These are phyloP conservation scores for Hsuehochloa calcarea DNA, from an alignment of 176 grass and related monocot genomes.

Conservation along the genomic window DNA sequence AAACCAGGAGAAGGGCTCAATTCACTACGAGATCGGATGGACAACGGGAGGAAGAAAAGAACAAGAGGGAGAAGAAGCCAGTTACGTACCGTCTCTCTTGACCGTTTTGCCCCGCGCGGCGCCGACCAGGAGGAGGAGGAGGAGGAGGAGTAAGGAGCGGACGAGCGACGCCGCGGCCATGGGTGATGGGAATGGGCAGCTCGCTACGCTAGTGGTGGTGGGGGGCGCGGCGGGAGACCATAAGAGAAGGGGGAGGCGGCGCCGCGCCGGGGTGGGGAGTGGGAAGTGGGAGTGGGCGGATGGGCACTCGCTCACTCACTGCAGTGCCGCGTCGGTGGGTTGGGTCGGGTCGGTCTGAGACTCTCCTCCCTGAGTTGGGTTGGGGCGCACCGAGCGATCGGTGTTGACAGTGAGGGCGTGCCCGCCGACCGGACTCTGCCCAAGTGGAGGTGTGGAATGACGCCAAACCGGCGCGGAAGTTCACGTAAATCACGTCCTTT, in stretches of 20 bases:
- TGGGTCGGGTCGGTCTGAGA: background rate
- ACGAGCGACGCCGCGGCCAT: constrained; percentile 33
- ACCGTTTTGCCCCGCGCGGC: constrained; percentile 72
- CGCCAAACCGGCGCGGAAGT: constrained; percentile 10
- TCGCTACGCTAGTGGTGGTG: constrained; percentile 3
- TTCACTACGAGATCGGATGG: constrained; percentile 3
- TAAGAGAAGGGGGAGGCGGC: constrained; percentile 14
- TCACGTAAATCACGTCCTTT: background rate
- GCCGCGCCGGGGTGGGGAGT: background rate
- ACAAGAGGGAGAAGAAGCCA: background rate
- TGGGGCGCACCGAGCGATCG: constrained; percentile 10
- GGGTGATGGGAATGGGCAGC: background rate
- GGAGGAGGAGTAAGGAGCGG: background rate
- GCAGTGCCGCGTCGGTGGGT: constrained; percentile 33
- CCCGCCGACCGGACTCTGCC: background rate
- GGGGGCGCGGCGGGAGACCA: constrained; percentile 16
- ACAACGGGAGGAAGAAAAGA: background rate
- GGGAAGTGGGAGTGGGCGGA: constrained; percentile 33
- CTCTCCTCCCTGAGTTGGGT: background rate
- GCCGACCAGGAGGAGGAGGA: constrained; percentile 37
- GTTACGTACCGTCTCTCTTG: constrained; percentile 79
- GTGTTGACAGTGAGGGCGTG: background rate
- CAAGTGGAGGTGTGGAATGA: background rate
- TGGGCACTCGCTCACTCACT: constrained; percentile 7
- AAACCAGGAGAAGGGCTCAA: background rate